Evolutionary conservation across 1,284 basidiomycete genomes (phyloP).

Genomic region (Fomitopsis schrenkii): DNA sequence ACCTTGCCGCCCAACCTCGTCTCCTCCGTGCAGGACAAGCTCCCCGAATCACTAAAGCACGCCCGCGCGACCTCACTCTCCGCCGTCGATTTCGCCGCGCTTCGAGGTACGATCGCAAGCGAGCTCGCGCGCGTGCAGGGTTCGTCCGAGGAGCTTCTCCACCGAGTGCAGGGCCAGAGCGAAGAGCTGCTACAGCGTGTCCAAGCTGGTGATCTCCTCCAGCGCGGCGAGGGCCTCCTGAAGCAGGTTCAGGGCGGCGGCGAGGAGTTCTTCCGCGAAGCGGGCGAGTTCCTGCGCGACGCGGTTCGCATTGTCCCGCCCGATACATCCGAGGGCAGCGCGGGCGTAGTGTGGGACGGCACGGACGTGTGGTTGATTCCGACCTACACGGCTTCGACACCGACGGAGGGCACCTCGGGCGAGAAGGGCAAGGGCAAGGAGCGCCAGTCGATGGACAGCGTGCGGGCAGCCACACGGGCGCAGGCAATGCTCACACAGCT

Average conservation of each 20-base stretch:
- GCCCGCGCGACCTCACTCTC: slow-evolving; percentile 36
- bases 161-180: slow-evolving; percentile 33
- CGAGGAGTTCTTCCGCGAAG: slow-evolving; percentile 68
- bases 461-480: slow-evolving; percentile 65
- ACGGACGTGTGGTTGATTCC: slow-evolving; percentile 79
- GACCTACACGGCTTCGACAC: slow-evolving; percentile 23
- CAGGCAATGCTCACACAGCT: slow-evolving; percentile 75
- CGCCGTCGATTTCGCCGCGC: slow-evolving; percentile 57
- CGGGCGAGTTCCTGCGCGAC: slow-evolving; percentile 73
- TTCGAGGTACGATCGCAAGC: slow-evolving; percentile 59
- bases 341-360: slow-evolving; percentile 71
- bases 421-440: slow-evolving; percentile 39
- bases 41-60: slow-evolving; percentile 51
- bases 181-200: slow-evolving; percentile 52
- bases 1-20: slow-evolving; percentile 70
- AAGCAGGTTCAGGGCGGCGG: slow-evolving; percentile 48
- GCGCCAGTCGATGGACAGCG: slow-evolving; percentile 37
- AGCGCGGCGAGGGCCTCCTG: slow-evolving; percentile 75
- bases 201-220: slow-evolving; percentile 43
- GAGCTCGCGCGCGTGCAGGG: slow-evolving; percentile 76
- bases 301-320: slow-evolving; percentile 90
- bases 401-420: slow-evolving; percentile 7
- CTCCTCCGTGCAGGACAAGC: slow-evolving; percentile 59
- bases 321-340: slow-evolving; percentile 37
- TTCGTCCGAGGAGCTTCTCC: slow-evolving; percentile 78